A percentile compares a stretch with the other conserved stretches of the same genome.
Evolutionary conservation across 345 rosid species (phyloP).

Genomic region (Eutrema heterophyllum): DNA sequence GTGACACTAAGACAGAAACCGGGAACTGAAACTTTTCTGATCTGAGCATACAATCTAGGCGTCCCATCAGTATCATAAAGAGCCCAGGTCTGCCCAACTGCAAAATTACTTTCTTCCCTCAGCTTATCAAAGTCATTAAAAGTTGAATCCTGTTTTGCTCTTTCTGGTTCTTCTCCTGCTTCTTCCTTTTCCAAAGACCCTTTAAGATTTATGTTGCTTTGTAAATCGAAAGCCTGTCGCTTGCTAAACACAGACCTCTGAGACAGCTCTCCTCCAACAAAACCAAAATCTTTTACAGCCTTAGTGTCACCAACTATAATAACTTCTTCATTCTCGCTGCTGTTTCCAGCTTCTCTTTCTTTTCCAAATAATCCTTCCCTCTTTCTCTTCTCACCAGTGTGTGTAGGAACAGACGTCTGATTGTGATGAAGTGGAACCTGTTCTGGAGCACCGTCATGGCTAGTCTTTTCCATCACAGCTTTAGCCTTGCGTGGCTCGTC

Average conservation of each 20-base stretch:
- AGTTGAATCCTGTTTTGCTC: background rate
- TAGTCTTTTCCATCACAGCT: slow-evolving; percentile 8
- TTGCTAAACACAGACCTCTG: slow-evolving; percentile 57
- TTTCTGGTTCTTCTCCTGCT: slow-evolving; percentile 11
- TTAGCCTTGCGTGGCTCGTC: background rate
- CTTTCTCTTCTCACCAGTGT: slow-evolving; percentile 41
- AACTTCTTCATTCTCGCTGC: slow-evolving; percentile 40
- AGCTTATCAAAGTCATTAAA: slow-evolving; percentile 59
- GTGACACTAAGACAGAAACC: slow-evolving; percentile 46
- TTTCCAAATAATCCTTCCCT: slow-evolving; percentile 40
- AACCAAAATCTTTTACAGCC: slow-evolving; percentile 24
- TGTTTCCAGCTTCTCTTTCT: slow-evolving; percentile 47
- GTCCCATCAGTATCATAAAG: slow-evolving; percentile 56
- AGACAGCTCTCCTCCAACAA: slow-evolving; percentile 24
- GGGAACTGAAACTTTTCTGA: slow-evolving; percentile 40
- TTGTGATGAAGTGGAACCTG: background rate
- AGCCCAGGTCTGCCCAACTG: slow-evolving; percentile 69
- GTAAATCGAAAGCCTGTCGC: slow-evolving; percentile 52
- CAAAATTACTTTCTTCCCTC: slow-evolving; percentile 41
- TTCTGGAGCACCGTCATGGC: background rate
- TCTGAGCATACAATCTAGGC: slow-evolving; percentile 79
- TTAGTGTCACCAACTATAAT: slow-evolving; percentile 40
- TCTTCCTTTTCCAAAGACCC: slow-evolving; percentile 29
- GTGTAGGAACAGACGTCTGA: slow-evolving; percentile 16
- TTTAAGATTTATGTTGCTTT: slow-evolving; percentile 50